Conservation (phyloP, 305 asterid genomes). For the Fraxinus platypoda region DNA sequence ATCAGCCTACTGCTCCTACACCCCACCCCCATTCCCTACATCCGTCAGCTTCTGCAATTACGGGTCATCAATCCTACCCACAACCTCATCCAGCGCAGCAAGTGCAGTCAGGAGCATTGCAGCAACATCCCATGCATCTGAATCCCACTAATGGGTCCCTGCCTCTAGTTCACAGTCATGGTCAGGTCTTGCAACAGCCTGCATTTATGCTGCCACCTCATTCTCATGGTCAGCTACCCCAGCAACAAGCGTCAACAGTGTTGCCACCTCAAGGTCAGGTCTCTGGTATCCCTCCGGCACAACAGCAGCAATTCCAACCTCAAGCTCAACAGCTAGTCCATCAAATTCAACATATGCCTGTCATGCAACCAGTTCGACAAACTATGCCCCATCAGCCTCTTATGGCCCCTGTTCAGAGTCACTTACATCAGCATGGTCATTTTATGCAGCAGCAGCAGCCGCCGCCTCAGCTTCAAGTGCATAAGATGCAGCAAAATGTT, state of each 20-base stretch:
- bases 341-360: slow-evolving; percentile 53
- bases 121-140: slow-evolving; percentile 44
- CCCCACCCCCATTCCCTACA: slow-evolving; percentile 43
- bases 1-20: slow-evolving; percentile 50
- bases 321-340: slow-evolving; percentile 45
- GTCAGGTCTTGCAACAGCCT: slow-evolving; percentile 62
- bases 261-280: slow-evolving; percentile 54
- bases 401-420: slow-evolving; percentile 46
- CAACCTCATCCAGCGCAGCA: slow-evolving; percentile 58
- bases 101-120: slow-evolving; percentile 46
- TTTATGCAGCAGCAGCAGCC: slow-evolving; percentile 44
- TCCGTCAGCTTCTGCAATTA: slow-evolving; percentile 47
- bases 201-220: slow-evolving; percentile 49
- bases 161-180: slow-evolving; percentile 48
- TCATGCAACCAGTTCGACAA: slow-evolving; percentile 53
- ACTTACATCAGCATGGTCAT: slow-evolving; percentile 53
- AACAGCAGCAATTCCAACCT: slow-evolving; percentile 58
- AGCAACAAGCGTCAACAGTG: slow-evolving; percentile 44
- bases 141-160: slow-evolving; percentile 43
- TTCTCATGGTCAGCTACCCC: slow-evolving; percentile 47
- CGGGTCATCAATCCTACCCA: slow-evolving; percentile 66
- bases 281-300: slow-evolving; percentile 34
- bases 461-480: slow-evolving; percentile 53
- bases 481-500: slow-evolving; percentile 46
- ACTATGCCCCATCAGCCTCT: slow-evolving; percentile 52